Evolutionary conservation across 768 basidiomycete species (phyloP), one percentile per base, ranked within the genome.

Genomic region (Serendipita indica): DNA sequence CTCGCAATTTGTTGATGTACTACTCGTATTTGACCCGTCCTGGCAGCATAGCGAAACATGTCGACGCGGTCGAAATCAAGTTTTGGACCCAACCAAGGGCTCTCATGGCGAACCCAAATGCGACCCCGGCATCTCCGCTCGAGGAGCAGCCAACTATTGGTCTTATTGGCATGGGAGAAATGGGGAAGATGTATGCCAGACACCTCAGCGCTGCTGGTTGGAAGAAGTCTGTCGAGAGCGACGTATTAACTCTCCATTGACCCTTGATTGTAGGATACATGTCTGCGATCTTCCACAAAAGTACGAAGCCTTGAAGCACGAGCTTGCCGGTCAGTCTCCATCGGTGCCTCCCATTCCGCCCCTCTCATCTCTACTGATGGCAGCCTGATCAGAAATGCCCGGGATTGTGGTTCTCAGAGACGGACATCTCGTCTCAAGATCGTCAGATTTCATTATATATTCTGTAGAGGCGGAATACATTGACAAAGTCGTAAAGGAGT

Each of bases 131-230:
- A 7, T 64, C 69, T 6, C 75, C 77, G 3, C 18, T 67, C 1
- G 71, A 74, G 3, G 68, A 73, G 25, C 89, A 91, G 63, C 88
- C 89, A 3, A 76, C 78, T 0, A 86, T 98, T 35, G 93, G 93
- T 1, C 73, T 96, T 57, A 96, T 96, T 62, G 93, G 94, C 1
- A 96, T 97, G 92, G 93, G 93, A 0, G 88, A 87, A 54, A 98
- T 98, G 94, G 94, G 94, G 1, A 75, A 74, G 66, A 90, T 98
- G 91, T 98, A 97, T 68, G 90, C 91, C 0, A 77, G 75, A 16
- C 68, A 74, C n/a, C 74, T 99, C 25, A 79, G 82, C 10, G 73
- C 75, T 3, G 91, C 84, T 7, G 92, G 94, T 1, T 91, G 89
- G 83, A 79, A 82, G 70, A 86, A 81, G 93, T 91, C 62, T 61